phyloP scores from a whole-genome alignment of 2,329 filamentous ascomycete genomes.

The Aurifilum marmelostoma region DNA sequence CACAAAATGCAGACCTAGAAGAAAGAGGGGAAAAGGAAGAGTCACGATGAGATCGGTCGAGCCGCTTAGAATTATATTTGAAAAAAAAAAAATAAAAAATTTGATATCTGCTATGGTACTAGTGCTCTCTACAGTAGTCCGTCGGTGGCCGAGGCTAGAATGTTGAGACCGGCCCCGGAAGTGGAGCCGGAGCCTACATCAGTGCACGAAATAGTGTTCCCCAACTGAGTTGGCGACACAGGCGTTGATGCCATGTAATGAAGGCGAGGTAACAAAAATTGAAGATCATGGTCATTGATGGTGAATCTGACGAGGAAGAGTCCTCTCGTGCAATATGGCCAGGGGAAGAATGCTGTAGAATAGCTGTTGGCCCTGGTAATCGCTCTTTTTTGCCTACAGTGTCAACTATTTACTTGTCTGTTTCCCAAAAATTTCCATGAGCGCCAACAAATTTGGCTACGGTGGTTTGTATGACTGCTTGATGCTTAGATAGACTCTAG shows the following conservation, averaged over 20 bases:
- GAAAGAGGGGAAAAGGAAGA: not conserved
- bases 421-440: not conserved
- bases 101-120: not conserved
- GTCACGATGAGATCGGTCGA: not conserved
- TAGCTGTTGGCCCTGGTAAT: not conserved
- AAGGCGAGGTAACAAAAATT: not conserved
- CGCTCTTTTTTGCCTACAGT: not conserved
- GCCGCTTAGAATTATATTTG: not conserved
- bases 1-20: not conserved
- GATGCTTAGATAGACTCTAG: not conserved
- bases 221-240: not conserved
- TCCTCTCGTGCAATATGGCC: not conserved
- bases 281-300: not conserved
- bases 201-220: constrained; percentile 7
- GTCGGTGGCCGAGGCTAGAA: constrained; percentile 11
- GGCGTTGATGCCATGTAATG: not conserved
- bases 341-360: too few relatives aligned
- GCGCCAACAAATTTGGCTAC: not conserved
- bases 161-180: constrained; percentile 1
- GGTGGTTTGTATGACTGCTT: not conserved
- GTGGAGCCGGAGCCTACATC: constrained; percentile 3
- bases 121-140: not conserved
- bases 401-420: not conserved
- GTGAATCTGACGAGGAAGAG: not conserved
- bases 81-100: not conserved